These are phyloP conservation scores for Gossypium turneri DNA, from an alignment of 345 rosid species.

Conservation along the genomic window DNA sequence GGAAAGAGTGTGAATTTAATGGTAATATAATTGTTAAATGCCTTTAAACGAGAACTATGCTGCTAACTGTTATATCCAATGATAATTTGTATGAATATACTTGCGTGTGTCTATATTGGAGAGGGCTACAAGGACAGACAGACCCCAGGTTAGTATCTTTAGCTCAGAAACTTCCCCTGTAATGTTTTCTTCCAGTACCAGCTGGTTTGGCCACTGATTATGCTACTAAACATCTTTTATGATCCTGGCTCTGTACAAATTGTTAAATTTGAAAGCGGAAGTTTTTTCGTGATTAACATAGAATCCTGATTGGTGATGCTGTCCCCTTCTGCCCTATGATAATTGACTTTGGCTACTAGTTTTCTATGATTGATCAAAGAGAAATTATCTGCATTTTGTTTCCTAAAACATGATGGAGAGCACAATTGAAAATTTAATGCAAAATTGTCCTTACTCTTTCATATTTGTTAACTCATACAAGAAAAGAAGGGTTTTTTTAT, in stretches of 20 bases:
- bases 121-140: neutral
- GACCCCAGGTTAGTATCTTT: neutral
- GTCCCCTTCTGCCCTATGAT: neutral
- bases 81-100: neutral
- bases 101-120: neutral
- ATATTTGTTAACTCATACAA: neutral
- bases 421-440: neutral
- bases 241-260: constrained; percentile 6
- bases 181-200: neutral
- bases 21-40: too few relatives aligned
- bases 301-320: neutral
- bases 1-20: too few relatives aligned
- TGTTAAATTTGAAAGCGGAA: neutral
- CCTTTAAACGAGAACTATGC: too few relatives aligned
- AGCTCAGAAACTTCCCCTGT: neutral
- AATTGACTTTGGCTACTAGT: neutral
- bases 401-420: constrained; percentile 9
- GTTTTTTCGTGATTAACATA: neutral
- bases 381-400: neutral
- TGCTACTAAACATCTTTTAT: neutral
- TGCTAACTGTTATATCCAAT: neutral
- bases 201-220: neutral
- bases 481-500: neutral
- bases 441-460: neutral
- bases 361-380: neutral